These are phyloP conservation scores for Pisolithus marmoratus DNA, from an alignment of 768 basidiomycete species.

Conservation along the genomic window DNA sequence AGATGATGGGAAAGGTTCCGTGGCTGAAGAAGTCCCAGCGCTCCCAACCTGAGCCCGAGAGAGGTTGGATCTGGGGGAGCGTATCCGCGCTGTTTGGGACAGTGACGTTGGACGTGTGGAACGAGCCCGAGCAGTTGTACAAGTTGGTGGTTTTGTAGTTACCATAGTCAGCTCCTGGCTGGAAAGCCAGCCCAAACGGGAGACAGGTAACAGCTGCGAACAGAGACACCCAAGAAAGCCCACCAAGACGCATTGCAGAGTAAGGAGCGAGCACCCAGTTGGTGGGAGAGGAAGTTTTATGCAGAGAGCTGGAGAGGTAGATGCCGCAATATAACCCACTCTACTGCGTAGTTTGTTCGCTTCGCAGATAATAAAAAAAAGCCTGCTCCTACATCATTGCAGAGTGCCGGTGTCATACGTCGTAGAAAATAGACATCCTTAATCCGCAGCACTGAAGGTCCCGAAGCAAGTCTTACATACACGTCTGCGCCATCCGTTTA, in stretches of 20 bases:
- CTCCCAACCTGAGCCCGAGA: slow-evolving; percentile 7
- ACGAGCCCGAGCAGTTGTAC: slow-evolving; percentile 13
- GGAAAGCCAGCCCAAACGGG: not conserved
- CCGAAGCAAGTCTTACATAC: too few species aligned
- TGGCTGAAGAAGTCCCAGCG: slow-evolving; percentile 11
- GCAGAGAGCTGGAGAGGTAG: not conserved
- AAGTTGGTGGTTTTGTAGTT: slow-evolving; percentile 8
- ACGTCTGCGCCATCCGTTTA: too few species aligned
- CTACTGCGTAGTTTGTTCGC: too few species aligned
- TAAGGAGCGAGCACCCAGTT: not conserved
- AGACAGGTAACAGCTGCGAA: not conserved
- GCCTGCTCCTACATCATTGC: too few species aligned
- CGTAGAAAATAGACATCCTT: too few species aligned
- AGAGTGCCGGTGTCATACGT: too few species aligned
- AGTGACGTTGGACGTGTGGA: slow-evolving; percentile 10
- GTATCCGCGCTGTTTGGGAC: slow-evolving; percentile 10
- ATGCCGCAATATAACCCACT: too few species aligned
- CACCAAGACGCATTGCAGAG: not conserved
- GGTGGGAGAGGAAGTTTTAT: not conserved
- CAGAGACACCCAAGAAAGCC: not conserved
- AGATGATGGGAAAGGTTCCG: slow-evolving; percentile 8
- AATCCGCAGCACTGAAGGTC: too few species aligned
- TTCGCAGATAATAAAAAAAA: too few species aligned
- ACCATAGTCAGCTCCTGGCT: slow-evolving; percentile 11
- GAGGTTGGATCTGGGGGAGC: slow-evolving; percentile 8